Base-by-base conservation (phyloP, 352 stramenopile species). In the Phytophthora agathidicida region DNA sequence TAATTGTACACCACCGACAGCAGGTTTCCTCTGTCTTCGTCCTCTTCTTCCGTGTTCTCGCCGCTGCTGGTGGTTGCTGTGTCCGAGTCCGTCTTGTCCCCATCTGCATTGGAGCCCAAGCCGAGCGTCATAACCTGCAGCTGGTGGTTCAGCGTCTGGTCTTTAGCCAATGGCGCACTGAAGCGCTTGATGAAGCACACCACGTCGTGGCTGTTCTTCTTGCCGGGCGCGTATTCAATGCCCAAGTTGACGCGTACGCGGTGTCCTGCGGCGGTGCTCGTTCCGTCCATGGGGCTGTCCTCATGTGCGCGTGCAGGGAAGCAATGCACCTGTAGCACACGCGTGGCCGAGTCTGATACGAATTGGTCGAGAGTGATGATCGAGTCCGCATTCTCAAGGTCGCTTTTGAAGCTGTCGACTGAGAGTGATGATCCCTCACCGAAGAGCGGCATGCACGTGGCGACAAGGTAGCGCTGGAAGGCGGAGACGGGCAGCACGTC, bases 141-240 rank as follows among this genome's bases (percentile, higher is more conserved):
- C 63, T 96, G 88, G 30, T 91, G 76, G 63, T 79, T 91, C 5
- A 96, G 68, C 45, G 84, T 75, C 45, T 83, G 65, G 24, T 93
- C 85, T 35, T 70, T 85, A 22, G 71, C 76, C 24, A 96, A 59
- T 27, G 83, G 71, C 39, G 80, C 77, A 26, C 76, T 89, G 24
- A 83, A 69, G 16, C 83, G 84, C 71, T 96, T 96, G 60, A 96
- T 93, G 57, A 96, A 93, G 60, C 87, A 96, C 42, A 96, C 81
- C 20, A 83, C 74, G 53, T 93, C 83, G 50, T 91, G 82, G 39
- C 79, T 66, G 45, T 60, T 76, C 60, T 88, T 80, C 58, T 89
- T 89, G 19, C 72, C 75, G 11, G 68, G 42, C 16, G 70, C 56
- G 45, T 94, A 94, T 65, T 92, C 83, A 28, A 94, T 79, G 14